Conservation (phyloP, 2,329 filamentous ascomycete species). For the Cercospora janseana region DNA sequence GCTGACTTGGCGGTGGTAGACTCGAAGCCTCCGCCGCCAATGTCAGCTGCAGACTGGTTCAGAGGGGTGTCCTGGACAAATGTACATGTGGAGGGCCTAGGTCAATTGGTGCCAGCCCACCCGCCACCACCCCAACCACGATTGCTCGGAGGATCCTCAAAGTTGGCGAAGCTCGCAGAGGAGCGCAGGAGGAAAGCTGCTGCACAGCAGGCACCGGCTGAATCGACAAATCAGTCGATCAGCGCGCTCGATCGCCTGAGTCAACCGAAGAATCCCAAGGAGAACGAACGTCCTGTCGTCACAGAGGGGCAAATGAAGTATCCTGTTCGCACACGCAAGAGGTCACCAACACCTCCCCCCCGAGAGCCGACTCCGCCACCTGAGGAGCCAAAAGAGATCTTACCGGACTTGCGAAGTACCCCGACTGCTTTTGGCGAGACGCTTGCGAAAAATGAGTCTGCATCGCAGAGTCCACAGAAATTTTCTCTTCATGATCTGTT, state of each 20-base stretch:
- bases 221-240: constrained; percentile 33
- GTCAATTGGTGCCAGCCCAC: constrained; percentile 59
- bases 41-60: constrained; percentile 65
- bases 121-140: constrained; percentile 52
- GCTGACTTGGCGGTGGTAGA: constrained; percentile 21
- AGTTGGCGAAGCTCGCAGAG: constrained; percentile 84
- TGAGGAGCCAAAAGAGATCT: constrained; percentile 27
- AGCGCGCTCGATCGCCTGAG: constrained; percentile 47
- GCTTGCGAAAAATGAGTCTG: constrained; percentile 22
- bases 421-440: constrained; percentile 35
- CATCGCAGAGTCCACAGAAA: constrained; percentile 6
- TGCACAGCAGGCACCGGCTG: constrained; percentile 15
- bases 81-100: constrained; percentile 63
- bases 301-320: constrained; percentile 68
- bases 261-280: constrained; percentile 29
- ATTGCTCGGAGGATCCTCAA: constrained; percentile 81
- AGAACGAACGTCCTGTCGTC: constrained; percentile 25
- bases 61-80: constrained; percentile 81
- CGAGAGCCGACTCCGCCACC: constrained; percentile 32
- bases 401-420: constrained; percentile 33
- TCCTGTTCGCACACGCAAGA: constrained; percentile 32
- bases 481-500: constrained; percentile 32
- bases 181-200: constrained; percentile 78
- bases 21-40: constrained; percentile 14
- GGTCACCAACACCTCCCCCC: constrained; percentile 33